phyloP scores from a whole-genome alignment of 768 basidiomycete species.

The Russula lepida region DNA sequence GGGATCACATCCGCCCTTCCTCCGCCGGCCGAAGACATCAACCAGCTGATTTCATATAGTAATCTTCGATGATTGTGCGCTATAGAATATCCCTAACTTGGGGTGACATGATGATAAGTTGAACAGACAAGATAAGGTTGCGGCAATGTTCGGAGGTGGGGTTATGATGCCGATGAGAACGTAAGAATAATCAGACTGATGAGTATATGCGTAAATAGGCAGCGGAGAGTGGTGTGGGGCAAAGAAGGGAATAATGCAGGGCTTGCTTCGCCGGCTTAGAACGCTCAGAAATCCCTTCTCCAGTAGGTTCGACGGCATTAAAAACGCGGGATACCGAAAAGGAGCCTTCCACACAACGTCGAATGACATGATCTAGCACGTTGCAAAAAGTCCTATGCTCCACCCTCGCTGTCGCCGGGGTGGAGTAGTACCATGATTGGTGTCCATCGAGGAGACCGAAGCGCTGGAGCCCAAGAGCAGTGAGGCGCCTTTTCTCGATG shows the following conservation, averaged over 20 bases:
- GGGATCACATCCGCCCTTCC: neutral
- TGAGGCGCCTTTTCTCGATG: neutral
- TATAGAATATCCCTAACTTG: too few species aligned
- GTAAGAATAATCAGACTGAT: neutral
- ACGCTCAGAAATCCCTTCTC: neutral
- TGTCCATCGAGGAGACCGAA: neutral
- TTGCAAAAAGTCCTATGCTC: neutral
- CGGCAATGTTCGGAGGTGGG: neutral
- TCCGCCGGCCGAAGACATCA: neutral
- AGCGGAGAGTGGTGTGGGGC: neutral
- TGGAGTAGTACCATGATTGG: neutral
- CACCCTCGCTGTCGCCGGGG: too few species aligned
- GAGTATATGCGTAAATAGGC: neutral
- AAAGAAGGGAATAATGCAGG: neutral
- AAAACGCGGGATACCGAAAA: neutral
- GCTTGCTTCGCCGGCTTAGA: neutral
- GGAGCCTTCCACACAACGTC: neutral
- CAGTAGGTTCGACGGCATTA: neutral
- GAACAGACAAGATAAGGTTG: neutral
- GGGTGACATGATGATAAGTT: neutral
- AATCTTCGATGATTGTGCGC: neutral
- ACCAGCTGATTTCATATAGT: neutral
- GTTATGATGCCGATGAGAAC: neutral
- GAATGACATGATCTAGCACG: neutral
- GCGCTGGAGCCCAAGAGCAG: neutral